Evolutionary conservation across 441 rosid genomes (phyloP), one percentile per base, ranked within the genome.

Genomic region (Populus hybrid): DNA sequence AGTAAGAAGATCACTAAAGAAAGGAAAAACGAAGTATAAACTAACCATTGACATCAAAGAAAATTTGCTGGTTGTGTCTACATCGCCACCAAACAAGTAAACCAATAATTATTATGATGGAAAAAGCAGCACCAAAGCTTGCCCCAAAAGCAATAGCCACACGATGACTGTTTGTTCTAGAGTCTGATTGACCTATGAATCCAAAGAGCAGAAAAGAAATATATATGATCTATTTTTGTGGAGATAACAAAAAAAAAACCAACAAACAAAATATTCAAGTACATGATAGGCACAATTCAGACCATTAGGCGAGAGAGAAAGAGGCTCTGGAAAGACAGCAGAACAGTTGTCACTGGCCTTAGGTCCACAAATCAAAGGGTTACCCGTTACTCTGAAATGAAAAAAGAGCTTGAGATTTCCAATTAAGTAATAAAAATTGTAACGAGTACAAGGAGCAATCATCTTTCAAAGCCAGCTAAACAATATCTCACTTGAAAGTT

Each of bases 11-110:
- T 16, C 56, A 16, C 21, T 53, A 20, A 72, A 29, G 18, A 35
- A 9, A 74, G 1, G 26, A 64, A 68, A 5, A 35, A 42, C 3
- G 7, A 33, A 35, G 59, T 56, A 45, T 64, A 75, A 72, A 80
- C 90, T 79, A 76, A 95, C 98, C 99, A 83, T 95, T 91, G 69
- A 93, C 95, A 71, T 93, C 98, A 79, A 95, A 93, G 90, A 95
- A 95, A 73, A 95, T 91, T 82, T 93, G 98, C 81, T 93, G 89
- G 85, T 93, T 95, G 77, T 73, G 91, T 38, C 97, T 83, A 61
- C 91, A 91, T 78, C 98, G 88, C 97, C 94, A 92, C 97, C 98
- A 93, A 61, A 94, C 87, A 69, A 91, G 83, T 35, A 92, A 80
- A n/a, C 88, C 92, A 1, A 91, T 81, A 9, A 86, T 68, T 45